Conservation (phyloP, 1,284 basidiomycete species). For the Fomitopsis betulina region DNA sequence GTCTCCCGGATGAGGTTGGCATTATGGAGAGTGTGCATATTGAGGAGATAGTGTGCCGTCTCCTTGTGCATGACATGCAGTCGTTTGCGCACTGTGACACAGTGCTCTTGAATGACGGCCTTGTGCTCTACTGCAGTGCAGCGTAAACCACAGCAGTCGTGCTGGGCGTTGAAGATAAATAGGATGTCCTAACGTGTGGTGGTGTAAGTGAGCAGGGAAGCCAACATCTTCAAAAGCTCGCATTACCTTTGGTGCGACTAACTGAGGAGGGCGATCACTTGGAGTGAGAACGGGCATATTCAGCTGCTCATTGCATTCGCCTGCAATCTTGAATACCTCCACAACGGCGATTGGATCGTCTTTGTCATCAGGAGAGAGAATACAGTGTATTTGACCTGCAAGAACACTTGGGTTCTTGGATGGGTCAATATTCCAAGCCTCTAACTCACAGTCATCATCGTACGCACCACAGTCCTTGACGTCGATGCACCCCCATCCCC, state of each 20-base stretch:
- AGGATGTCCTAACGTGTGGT: background rate
- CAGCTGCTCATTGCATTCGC: background rate
- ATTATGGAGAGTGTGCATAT: background rate
- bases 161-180: background rate
- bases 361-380: background rate
- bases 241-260: background rate
- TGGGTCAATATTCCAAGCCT: no score
- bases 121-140: background rate
- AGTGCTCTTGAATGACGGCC: background rate
- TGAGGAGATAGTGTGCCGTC: background rate
- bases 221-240: background rate
- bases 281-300: slow-evolving; percentile 11
- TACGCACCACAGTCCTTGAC: no score
- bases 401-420: background rate
- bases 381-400: slow-evolving; percentile 1
- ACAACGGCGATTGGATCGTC: slow-evolving; percentile 1
- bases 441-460: no score
- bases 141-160: background rate
- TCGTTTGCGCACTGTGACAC: background rate
- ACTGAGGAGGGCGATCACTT: background rate
- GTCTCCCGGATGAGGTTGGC: background rate
- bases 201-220: background rate
- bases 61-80: background rate
- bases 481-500: no score
- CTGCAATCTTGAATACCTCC: slow-evolving; percentile 4